phyloP scores from a whole-genome alignment of 164 flowering plant species.

The Liriodendron chinense region DNA sequence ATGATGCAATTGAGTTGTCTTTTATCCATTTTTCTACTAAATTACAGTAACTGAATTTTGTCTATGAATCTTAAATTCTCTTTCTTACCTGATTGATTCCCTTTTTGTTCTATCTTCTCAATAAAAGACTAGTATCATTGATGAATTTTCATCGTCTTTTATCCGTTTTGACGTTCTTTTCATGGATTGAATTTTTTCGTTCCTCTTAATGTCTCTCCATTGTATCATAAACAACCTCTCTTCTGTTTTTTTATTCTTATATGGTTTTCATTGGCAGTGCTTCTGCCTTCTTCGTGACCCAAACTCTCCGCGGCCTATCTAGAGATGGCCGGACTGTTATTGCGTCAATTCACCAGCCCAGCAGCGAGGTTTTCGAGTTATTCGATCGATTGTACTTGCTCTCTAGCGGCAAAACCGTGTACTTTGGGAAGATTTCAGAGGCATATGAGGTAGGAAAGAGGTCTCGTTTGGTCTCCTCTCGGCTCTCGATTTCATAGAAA shows the following conservation, averaged over 20 bases:
- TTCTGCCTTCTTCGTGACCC: conserved; percentile 93
- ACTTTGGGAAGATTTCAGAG: conserved; percentile 85
- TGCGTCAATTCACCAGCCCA: conserved; percentile 96
- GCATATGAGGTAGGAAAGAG: conserved; percentile 60
- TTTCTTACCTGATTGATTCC: background rate
- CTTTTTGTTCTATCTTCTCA: background rate
- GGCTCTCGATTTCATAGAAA: background rate
- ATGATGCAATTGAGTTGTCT: background rate
- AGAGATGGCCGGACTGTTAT: conserved; percentile 91
- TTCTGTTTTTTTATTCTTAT: background rate
- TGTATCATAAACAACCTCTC: background rate
- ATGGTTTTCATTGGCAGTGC: conserved; percentile 50
- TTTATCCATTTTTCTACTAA: conserved; percentile 3
- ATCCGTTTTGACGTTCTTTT: background rate
- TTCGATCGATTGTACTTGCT: conserved; percentile 85
- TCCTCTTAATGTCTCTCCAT: background rate
- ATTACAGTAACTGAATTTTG: background rate
- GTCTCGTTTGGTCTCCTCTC: background rate
- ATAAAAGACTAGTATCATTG: background rate
- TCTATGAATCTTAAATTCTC: background rate
- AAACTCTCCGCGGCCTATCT: conserved; percentile 74
- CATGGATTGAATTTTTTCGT: background rate
- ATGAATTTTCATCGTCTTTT: background rate
- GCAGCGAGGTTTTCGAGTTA: conserved; percentile 95
- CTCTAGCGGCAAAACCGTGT: conserved; percentile 84